These are phyloP conservation scores for Ogataea nitratoaversa DNA, from an alignment of 805 yeast genomes.

Conservation along the genomic window DNA sequence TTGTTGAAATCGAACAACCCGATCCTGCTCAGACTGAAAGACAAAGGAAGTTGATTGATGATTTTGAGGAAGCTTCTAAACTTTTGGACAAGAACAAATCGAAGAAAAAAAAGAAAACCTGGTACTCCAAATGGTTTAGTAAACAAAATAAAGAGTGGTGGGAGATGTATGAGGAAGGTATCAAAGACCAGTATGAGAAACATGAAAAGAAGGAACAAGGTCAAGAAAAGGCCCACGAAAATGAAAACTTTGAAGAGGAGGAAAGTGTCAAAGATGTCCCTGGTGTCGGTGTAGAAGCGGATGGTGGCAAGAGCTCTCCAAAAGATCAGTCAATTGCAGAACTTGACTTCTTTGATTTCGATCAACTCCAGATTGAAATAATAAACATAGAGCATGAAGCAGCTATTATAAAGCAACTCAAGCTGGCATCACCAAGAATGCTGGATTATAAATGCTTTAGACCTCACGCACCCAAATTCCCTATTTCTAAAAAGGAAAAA, in stretches of 20 bases:
- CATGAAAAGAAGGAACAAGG: constrained; percentile 16
- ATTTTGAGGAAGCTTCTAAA: constrained; percentile 76
- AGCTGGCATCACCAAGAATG: constrained; percentile 9
- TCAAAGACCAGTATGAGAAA: constrained; percentile 26
- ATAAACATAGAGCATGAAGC: constrained; percentile 39
- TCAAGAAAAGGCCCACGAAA: neutral
- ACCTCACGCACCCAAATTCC: no score
- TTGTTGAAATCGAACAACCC: constrained; percentile 93
- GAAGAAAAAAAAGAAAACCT: constrained; percentile 34
- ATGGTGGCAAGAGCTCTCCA: neutral
- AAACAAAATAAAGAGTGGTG: constrained; percentile 52
- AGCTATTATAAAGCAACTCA: constrained; percentile 17
- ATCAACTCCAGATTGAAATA: constrained; percentile 40
- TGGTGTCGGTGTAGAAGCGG: neutral
- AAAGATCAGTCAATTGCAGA: neutral
- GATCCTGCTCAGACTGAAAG: constrained; percentile 84
- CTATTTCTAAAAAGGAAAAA: constrained; percentile 1
- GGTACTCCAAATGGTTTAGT: constrained; percentile 42
- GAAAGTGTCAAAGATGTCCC: constrained; percentile 7
- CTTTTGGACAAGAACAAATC: constrained; percentile 43
- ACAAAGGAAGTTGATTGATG: constrained; percentile 75
- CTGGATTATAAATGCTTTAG: no score
- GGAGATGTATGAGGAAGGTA: constrained; percentile 45
- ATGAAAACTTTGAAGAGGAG: constrained; percentile 4
- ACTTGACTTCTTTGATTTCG: constrained; percentile 41